phyloP scores from a whole-genome alignment of 1,284 basidiomycete species.

The Leccinum subrobustum region DNA sequence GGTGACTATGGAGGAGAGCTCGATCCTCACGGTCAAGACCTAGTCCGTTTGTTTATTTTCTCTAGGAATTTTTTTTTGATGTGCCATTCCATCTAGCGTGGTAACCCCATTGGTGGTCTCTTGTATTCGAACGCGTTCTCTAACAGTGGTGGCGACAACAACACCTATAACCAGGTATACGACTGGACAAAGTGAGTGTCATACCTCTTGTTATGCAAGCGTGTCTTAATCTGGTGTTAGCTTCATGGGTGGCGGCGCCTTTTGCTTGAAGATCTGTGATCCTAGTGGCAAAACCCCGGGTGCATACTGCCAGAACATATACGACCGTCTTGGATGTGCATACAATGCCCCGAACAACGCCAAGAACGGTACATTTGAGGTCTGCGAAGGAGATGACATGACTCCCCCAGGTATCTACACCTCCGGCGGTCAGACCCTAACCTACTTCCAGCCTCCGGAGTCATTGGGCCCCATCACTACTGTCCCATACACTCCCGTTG shows the following conservation, averaged over 20 bases:
- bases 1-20: conserved; percentile 58
- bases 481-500: conserved; percentile 59
- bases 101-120: conserved; percentile 63
- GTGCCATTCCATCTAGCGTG: conserved; percentile 44
- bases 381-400: conserved; percentile 59
- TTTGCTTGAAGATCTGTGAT: conserved; percentile 63
- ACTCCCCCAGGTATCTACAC: conserved; percentile 33
- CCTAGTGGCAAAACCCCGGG: conserved; percentile 50
- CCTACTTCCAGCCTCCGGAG: conserved; percentile 62
- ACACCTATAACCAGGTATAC: conserved; percentile 46
- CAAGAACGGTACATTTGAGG: conserved; percentile 52
- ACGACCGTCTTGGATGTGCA: conserved; percentile 66
- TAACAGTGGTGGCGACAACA: conserved; percentile 37
- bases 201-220: not conserved
- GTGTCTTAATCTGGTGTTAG: conserved; percentile 21
- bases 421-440: conserved; percentile 39
- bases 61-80: conserved; percentile 20
- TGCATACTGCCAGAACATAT: conserved; percentile 59
- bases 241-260: conserved; percentile 60
- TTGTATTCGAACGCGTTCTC: conserved; percentile 59
- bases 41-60: conserved; percentile 26
- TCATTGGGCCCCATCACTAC: conserved; percentile 53
- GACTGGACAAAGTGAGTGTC: conserved; percentile 55
- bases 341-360: conserved; percentile 71
- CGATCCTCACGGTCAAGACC: conserved; percentile 49